Conservation (phyloP, 495 filamentous ascomycete species). For the Aspergillus bridgeri region DNA sequence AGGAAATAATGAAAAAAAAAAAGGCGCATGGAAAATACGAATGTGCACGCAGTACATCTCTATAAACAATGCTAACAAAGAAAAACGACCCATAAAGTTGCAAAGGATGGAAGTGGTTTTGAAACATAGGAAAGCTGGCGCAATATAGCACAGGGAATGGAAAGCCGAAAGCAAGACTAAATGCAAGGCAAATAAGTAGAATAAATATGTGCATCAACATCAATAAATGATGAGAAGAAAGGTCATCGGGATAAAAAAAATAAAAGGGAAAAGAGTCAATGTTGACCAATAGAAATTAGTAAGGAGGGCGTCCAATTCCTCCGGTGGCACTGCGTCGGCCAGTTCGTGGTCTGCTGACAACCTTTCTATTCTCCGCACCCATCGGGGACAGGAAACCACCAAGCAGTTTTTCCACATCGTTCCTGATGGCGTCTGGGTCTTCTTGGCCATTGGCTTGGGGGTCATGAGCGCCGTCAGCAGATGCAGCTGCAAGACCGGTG, state of each 20-base stretch:
- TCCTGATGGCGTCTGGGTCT: slow-evolving; percentile 12
- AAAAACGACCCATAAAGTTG: neutral
- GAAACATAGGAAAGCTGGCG: neutral
- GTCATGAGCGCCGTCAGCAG: slow-evolving; percentile 16
- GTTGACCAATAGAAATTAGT: slow-evolving; percentile 21
- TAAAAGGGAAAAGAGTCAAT: neutral
- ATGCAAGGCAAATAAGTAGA: neutral
- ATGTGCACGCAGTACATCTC: slow-evolving; percentile 1
- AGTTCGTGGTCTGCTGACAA: slow-evolving; percentile 8
- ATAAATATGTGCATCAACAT: slow-evolving; percentile 14
- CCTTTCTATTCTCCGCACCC: slow-evolving; percentile 8
- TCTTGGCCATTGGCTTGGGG: neutral
- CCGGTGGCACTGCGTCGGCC: slow-evolving; percentile 29
- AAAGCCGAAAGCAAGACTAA: slow-evolving; percentile 1
- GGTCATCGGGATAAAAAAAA: neutral
- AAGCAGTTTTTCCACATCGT: slow-evolving; percentile 36
- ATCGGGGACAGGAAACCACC: slow-evolving; percentile 37
- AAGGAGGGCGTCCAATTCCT: slow-evolving; percentile 42
- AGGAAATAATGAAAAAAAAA: slow-evolving; percentile 5
- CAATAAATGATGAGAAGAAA: slow-evolving; percentile 4
- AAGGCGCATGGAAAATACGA: neutral
- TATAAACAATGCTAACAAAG: neutral
- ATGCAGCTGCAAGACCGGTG: slow-evolving; percentile 31
- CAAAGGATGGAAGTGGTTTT: neutral
- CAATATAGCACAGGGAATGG: neutral